These are phyloP conservation scores for Dendrobium huoshanense DNA, from an alignment of 106 monocot genomes.

Conservation along the genomic window DNA sequence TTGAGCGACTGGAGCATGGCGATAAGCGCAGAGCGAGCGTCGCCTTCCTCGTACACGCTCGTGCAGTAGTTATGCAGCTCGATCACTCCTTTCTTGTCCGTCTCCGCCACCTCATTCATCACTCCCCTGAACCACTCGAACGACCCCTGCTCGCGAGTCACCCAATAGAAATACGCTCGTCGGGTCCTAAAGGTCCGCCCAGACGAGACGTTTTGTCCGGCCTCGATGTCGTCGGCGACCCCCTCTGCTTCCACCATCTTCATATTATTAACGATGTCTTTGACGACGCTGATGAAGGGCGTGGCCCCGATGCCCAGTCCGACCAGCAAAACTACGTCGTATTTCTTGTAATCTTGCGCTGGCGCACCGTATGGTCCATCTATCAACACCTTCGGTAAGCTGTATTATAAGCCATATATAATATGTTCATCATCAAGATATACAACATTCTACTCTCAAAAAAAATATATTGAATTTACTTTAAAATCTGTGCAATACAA, in stretches of 20 bases:
- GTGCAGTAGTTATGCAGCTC: constrained; percentile 97
- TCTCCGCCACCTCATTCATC: constrained; percentile 94
- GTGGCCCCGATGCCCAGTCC: constrained; percentile 96
- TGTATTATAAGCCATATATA: constrained; percentile 5
- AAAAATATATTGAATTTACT: too few relatives aligned
- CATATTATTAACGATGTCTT: constrained; percentile 90
- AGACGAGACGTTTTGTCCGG: not conserved
- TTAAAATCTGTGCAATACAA: too few relatives aligned
- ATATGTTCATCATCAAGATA: not conserved
- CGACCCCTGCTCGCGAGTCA: constrained; percentile 83
- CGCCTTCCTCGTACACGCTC: constrained; percentile 97
- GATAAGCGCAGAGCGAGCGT: constrained; percentile 80
- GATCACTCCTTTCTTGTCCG: constrained; percentile 52
- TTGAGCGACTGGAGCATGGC: constrained; percentile 85
- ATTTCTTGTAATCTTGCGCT: constrained; percentile 94
- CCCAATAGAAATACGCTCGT: constrained; percentile 90
- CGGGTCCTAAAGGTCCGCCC: constrained; percentile 40
- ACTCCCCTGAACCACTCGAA: constrained; percentile 97
- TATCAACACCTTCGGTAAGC: constrained; percentile 71
- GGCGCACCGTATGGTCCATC: constrained; percentile 94
- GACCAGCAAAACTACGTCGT: constrained; percentile 84
- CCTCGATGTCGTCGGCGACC: constrained; percentile 6
- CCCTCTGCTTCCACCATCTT: constrained; percentile 28
- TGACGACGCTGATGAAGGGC: constrained; percentile 83
- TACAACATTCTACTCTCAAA: too few relatives aligned